Evolutionary conservation across 2,329 filamentous ascomycete genomes (phyloP).

Genomic region (Xylaria sp.): DNA sequence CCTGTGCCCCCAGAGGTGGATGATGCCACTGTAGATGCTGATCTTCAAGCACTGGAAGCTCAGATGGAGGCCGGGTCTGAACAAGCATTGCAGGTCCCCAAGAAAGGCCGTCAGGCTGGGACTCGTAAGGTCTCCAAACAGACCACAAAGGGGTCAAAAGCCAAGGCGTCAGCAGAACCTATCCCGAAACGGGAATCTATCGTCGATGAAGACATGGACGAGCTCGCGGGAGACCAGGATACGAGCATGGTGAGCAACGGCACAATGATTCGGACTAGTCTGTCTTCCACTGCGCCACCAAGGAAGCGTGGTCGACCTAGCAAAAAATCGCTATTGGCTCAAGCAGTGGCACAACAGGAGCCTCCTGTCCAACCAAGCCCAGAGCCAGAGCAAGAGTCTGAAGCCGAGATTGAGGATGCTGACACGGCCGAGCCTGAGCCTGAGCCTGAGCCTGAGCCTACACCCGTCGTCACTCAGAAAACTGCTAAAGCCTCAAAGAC

Average conservation of each 20-base stretch:
- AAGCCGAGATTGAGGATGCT: constrained; percentile 39
- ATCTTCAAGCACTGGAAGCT: constrained; percentile 60
- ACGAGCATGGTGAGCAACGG: constrained; percentile 56
- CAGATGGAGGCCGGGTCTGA: constrained; percentile 58
- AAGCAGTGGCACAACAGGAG: constrained; percentile 44
- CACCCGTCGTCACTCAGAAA: constrained; percentile 39
- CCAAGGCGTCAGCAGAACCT: constrained; percentile 45
- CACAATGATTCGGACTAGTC: constrained; percentile 54
- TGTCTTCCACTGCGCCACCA: constrained; percentile 40
- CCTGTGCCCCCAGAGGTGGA: constrained; percentile 57
- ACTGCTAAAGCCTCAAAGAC: constrained; percentile 26
- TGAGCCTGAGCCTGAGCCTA: constrained; percentile 6
- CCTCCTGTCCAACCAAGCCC: constrained; percentile 1
- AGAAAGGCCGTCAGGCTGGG: constrained; percentile 64
- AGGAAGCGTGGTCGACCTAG: constrained; percentile 51
- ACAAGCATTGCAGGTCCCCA: constrained; percentile 58
- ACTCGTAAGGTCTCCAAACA: constrained; percentile 64
- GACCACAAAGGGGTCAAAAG: constrained; percentile 57
- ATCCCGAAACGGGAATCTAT: constrained; percentile 27
- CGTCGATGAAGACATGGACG: constrained; percentile 42
- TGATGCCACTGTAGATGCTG: constrained; percentile 62
- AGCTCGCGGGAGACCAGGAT: constrained; percentile 52
- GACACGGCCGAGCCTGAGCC: constrained; percentile 37
- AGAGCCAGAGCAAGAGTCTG: constrained; percentile 12
- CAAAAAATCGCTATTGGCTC: constrained; percentile 49